Base-by-base conservation (phyloP, 331 rosid species). In the Rosa hybrid region DNA sequence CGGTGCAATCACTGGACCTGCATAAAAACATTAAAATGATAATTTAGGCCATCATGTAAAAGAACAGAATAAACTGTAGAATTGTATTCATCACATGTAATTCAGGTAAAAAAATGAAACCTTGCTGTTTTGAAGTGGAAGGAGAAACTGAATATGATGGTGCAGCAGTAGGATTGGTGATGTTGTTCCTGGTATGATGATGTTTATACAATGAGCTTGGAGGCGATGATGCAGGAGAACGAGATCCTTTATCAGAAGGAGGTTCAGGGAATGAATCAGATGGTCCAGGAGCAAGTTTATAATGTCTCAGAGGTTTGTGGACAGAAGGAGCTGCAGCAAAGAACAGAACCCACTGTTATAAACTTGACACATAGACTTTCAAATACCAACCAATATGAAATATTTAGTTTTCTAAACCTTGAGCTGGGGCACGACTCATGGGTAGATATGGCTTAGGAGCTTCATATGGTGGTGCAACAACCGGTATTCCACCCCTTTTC, bases 1-100 rank as follows among this genome's bases (percentile, higher is more conserved):
- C 18, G 98, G 91, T 74, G 94, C 84, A 82, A 86, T 78, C 56
- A 68, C 86, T 68, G 88, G 84, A 71, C 87, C 96, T 92, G 75
- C 16, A 77, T 83, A 53, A 51, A 75, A 75, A 25, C 14, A 41
- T 54, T 16, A 30, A 34, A 78, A 27, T 48, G 23, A 72, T 82
- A 14, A 49, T 46, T 44, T 25, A 79, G 25, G 72, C 8, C 4
- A 46, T 38, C 41, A 74, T 48, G 34, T 34, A 71, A 73, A 77
- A 30, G 30, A 38, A 53, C 70, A 39, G 25, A 74, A 69, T 14
- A 27, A 48, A 23, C 27, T 51, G 23, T 16, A 8, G n/a, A 63
- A 44, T 27, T 30, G 14, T 42, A 27, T 6, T 82, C 73, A 20
- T 68, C 30, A 4, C n/a, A 51, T 68, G 12, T n/a, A 25, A 23